Evolutionary conservation across 495 filamentous ascomycete genomes (phyloP).

Genomic region (Daldinia vernicosa): DNA sequence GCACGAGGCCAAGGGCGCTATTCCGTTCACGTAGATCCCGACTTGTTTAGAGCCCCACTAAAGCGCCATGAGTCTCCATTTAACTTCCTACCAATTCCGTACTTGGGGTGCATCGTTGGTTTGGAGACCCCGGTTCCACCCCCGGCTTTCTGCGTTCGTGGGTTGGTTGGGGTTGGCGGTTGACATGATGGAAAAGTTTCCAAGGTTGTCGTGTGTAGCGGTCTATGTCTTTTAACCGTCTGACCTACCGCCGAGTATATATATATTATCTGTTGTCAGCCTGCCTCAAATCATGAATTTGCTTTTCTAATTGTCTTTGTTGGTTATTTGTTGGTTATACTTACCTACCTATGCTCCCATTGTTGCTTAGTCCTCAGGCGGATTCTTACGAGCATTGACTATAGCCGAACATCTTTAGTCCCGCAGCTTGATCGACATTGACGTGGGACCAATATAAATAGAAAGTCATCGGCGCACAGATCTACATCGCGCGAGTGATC

Average conservation of each 20-base stretch:
- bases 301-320: neutral
- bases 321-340: neutral
- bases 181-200: neutral
- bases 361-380: neutral
- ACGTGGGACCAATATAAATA: neutral
- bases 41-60: slow-evolving; percentile 13
- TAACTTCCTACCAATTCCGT: slow-evolving; percentile 13
- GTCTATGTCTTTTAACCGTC: slow-evolving; percentile 24
- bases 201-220: slow-evolving; percentile 11
- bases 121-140: slow-evolving; percentile 21
- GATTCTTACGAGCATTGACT: neutral
- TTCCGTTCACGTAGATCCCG: slow-evolving; percentile 27
- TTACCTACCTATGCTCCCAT: too few species aligned
- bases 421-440: neutral
- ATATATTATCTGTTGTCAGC: slow-evolving; percentile 23
- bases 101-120: slow-evolving; percentile 7
- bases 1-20: slow-evolving; percentile 15
- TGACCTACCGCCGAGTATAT: slow-evolving; percentile 19
- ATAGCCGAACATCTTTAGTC: neutral
- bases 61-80: slow-evolving; percentile 10
- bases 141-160: neutral
- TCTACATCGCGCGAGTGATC: slow-evolving; percentile 13
- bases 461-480: slow-evolving; percentile 4
- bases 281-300: neutral
- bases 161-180: neutral